Conservation (phyloP, 2,329 filamentous ascomycete species). For the Monosporascus sp. region DNA sequence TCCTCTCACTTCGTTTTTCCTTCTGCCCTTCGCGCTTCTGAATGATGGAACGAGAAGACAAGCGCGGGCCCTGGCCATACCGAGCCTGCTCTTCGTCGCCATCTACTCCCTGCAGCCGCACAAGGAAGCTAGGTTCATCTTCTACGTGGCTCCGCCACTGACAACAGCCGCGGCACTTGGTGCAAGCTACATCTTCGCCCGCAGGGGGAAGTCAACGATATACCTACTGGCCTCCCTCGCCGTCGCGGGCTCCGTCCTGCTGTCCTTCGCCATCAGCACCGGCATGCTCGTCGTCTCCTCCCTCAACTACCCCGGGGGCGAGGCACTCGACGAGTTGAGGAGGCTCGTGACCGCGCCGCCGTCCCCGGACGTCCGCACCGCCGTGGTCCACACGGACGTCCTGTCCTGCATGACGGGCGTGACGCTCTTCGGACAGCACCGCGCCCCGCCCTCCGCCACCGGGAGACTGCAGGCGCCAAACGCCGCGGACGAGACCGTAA, state of each 20-base stretch:
- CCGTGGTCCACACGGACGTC: slow-evolving; percentile 58
- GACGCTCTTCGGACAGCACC: slow-evolving; percentile 57
- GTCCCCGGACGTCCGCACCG: slow-evolving; percentile 22
- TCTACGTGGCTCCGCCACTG: slow-evolving; percentile 78
- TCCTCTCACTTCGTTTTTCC: slow-evolving; percentile 56
- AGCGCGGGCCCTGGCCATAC: slow-evolving; percentile 51
- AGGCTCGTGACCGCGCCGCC: slow-evolving; percentile 28
- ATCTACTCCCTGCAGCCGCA: slow-evolving; percentile 87
- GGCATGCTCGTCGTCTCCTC: slow-evolving; percentile 73
- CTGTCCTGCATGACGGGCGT: slow-evolving; percentile 67
- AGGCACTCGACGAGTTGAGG: slow-evolving; percentile 60
- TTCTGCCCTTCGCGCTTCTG: slow-evolving; percentile 48
- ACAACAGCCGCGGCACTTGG: slow-evolving; percentile 72
- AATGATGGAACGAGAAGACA: slow-evolving; percentile 39
- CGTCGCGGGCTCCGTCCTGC: slow-evolving; percentile 55
- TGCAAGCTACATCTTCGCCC: slow-evolving; percentile 64
- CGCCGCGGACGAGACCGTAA: slow-evolving; percentile 15
- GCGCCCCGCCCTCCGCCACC: slow-evolving; percentile 16
- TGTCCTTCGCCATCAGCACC: slow-evolving; percentile 55
- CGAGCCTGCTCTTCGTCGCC: slow-evolving; percentile 65
- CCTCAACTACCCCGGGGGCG: slow-evolving; percentile 89
- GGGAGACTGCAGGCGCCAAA: too few relatives aligned
- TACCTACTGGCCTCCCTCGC: slow-evolving; percentile 50
- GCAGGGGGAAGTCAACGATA: slow-evolving; percentile 54
- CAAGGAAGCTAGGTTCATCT: slow-evolving; percentile 93